Base-by-base conservation (phyloP, 2,329 filamentous ascomycete genomes). In the Phialemonium atrogriseum region DNA sequence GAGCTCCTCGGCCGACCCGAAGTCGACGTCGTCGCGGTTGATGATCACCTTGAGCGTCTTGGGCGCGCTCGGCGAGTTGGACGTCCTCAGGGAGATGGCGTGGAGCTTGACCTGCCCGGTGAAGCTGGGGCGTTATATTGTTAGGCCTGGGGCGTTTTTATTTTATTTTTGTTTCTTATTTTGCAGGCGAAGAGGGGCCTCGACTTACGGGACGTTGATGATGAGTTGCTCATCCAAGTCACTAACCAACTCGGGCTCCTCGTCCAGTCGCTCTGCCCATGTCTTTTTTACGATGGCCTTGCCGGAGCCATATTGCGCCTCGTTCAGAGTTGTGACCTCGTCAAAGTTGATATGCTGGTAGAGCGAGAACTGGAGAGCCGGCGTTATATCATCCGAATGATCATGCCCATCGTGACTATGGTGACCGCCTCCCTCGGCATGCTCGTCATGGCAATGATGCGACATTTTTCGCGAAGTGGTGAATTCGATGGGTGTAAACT, bases 321-420 rank as follows among this genome's bases (percentile, higher is more conserved):
- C 91, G 56, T 98, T 98, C 33, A 95, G 63, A 0, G 89, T 91
- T 22, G 68, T 75, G 40, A 98, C 78, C 17, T 78, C 73, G 59
- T 85, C 80, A 60, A 96, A 95, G 55, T 88, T 77, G 58, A 98
- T 87, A 54, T 94, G 83, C 42, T 84, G 77, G 64, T 95, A 96
- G 21, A 98, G 77, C 24, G 87, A 86, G 47, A 80, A 81, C 58
- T 96, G 89, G 11, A 95, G 68, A 2, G 88, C 89, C 1, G 91
- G 91, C 2, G 84, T 88, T 48, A 94, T 76, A 64, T 96, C 89
- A 63, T 96, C 84, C 27, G 75, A 80, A 61, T 95, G 89, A 57
- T 94, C 87, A 56, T 95, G 87, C 37, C 70, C 60, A 40, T 69
- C 65, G 46, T 68, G 60, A 45, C 77, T 65, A 36, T 65, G 67